Evolutionary conservation across 306 rosid species (phyloP).

Genomic region (Dryas octopetala): DNA sequence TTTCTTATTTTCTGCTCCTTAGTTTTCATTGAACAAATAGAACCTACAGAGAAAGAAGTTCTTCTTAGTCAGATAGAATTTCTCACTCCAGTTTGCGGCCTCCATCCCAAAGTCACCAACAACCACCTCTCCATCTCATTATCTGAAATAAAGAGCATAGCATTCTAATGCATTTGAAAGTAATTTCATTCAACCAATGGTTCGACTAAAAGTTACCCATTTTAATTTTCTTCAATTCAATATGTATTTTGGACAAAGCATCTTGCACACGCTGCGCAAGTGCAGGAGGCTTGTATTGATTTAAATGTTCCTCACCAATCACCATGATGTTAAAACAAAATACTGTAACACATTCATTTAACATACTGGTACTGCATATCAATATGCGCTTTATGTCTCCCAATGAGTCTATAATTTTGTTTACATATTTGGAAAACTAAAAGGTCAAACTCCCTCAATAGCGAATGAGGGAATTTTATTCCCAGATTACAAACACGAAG

Average conservation of each 20-base stretch:
- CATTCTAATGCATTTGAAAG: not conserved
- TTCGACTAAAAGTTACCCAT: not conserved
- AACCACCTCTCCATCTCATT: not conserved
- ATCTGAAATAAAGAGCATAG: not conserved
- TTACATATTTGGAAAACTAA: not conserved
- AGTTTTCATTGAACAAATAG: not conserved
- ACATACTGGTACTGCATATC: not conserved
- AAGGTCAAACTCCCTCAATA: not conserved
- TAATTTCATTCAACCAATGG: not conserved
- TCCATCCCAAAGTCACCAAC: not conserved
- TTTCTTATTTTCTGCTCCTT: not conserved
- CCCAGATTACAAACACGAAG: not conserved
- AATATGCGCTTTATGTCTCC: not conserved
- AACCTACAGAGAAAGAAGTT: not conserved
- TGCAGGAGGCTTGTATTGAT: not conserved
- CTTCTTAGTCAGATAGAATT: not conserved
- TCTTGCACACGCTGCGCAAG: not conserved
- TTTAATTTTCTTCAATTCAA: not conserved
- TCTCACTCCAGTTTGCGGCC: not conserved
- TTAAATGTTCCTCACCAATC: not conserved
- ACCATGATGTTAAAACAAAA: not conserved
- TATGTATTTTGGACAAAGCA: not conserved
- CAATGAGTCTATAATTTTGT: not conserved
- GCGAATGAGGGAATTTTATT: not conserved
- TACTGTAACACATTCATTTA: not conserved